Evolutionary conservation across 2,329 filamentous ascomycete genomes (phyloP).

Genomic region (Trichocomaceae sp.): DNA sequence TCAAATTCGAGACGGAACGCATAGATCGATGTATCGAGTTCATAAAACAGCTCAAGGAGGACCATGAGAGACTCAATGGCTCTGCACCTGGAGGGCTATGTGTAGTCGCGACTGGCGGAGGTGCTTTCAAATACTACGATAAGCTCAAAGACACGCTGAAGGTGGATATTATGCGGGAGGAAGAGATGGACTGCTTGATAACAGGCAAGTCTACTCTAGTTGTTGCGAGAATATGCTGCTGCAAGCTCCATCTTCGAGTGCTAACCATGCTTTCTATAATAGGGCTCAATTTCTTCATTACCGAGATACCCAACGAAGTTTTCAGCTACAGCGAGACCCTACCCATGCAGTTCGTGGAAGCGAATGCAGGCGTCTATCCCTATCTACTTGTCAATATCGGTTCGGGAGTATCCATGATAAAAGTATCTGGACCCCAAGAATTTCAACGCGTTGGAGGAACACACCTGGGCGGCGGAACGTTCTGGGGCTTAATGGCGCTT

Average conservation of each 20-base stretch:
- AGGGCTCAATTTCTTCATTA: constrained; percentile 98
- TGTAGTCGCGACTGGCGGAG: constrained; percentile 93
- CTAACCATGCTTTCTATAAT: constrained; percentile 7
- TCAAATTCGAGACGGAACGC: constrained; percentile 90
- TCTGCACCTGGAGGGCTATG: constrained; percentile 64
- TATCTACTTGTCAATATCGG: constrained; percentile 98
- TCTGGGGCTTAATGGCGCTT: constrained; percentile 89
- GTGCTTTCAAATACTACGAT: constrained; percentile 95
- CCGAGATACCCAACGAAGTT: constrained; percentile 91
- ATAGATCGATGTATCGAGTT: constrained; percentile 93
- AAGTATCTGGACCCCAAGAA: constrained; percentile 80
- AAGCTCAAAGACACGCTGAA: constrained; percentile 75
- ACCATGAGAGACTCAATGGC: constrained; percentile 71
- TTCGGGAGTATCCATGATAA: constrained; percentile 93
- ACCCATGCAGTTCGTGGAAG: constrained; percentile 80
- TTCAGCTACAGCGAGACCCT: constrained; percentile 91
- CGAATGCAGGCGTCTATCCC: constrained; percentile 78
- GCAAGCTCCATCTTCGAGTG: not conserved
- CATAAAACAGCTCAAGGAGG: constrained; percentile 75
- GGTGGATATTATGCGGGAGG: constrained; percentile 83
- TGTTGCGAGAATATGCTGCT: not conserved
- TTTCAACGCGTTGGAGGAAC: constrained; percentile 92
- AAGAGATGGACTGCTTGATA: constrained; percentile 98
- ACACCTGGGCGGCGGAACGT: constrained; percentile 89
- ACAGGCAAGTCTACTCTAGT: constrained; percentile 54